phyloP scores from a whole-genome alignment of 805 yeast genomes.

The Kazachstania viticola region DNA sequence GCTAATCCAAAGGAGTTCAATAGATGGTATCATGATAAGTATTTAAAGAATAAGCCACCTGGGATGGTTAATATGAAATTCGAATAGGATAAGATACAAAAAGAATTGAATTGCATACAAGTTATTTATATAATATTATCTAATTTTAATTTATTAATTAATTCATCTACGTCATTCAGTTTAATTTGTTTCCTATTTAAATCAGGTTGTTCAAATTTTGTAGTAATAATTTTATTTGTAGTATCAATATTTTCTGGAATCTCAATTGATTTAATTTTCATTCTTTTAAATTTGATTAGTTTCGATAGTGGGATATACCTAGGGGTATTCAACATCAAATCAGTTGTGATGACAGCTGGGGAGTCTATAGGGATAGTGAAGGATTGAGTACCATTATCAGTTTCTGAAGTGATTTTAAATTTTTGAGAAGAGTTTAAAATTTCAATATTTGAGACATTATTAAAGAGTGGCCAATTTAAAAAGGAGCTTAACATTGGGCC shows the following conservation, averaged over 20 bases:
- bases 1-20: constrained; percentile 10
- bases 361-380: constrained; percentile 62
- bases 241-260: constrained; percentile 55
- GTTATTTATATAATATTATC: constrained; percentile 50
- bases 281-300: constrained; percentile 97
- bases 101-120: too few relatives aligned
- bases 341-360: constrained; percentile 86
- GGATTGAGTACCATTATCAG: constrained; percentile 93
- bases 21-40: constrained; percentile 15
- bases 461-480: constrained; percentile 93
- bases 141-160: constrained; percentile 67
- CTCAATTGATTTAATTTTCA: constrained; percentile 64
- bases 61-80: constrained; percentile 16
- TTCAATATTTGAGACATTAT: constrained; percentile 81
- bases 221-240: constrained; percentile 42
- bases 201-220: constrained; percentile 80
- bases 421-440: constrained; percentile 37
- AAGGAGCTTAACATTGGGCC: constrained; percentile 95
- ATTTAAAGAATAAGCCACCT: constrained; percentile 20
- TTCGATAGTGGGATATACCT: constrained; percentile 93
- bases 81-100: too few relatives aligned
- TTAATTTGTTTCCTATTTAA: constrained; percentile 70
- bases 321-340: constrained; percentile 87
- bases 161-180: constrained; percentile 73
- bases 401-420: constrained; percentile 74